A percentile compares a stretch with the other conserved stretches of the same genome.
These are phyloP conservation scores for Coemansia brasiliensis DNA, from an alignment of 192 early-diverging fungal species.

Conservation along the genomic window DNA sequence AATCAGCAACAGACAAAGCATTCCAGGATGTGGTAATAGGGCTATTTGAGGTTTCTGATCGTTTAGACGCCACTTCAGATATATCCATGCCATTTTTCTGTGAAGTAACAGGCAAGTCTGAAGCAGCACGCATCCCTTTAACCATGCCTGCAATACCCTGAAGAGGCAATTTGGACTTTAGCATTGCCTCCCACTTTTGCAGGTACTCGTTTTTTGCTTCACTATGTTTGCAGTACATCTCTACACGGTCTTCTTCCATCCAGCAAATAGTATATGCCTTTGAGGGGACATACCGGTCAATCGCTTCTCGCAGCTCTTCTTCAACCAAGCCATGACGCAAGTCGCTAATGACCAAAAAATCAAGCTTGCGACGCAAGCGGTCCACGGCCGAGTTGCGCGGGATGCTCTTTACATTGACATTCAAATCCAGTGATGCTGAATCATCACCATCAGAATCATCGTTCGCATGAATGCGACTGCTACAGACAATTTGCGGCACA, in stretches of 20 bases:
- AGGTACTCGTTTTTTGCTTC: conserved; percentile 22
- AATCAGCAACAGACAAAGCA: not conserved
- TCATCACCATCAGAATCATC: conserved; percentile 36
- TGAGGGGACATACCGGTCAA: conserved; percentile 18
- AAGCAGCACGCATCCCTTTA: conserved; percentile 8
- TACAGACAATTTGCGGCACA: conserved; percentile 38
- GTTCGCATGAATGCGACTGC: conserved; percentile 18
- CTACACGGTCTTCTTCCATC: conserved; percentile 34
- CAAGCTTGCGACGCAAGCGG: conserved; percentile 27
- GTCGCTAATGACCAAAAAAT: conserved; percentile 34
- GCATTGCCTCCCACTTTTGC: conserved; percentile 34
- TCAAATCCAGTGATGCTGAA: conserved; percentile 29
- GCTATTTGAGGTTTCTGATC: not conserved
- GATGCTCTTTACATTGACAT: not conserved
- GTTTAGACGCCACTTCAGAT: not conserved
- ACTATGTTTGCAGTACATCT: conserved; percentile 32
- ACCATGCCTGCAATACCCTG: conserved; percentile 37
- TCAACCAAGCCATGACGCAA: conserved; percentile 40
- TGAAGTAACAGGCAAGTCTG: not conserved
- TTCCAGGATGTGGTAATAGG: not conserved
- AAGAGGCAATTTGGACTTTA: conserved; percentile 34
- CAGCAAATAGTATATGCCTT: conserved; percentile 26
- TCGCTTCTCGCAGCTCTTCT: conserved; percentile 34
- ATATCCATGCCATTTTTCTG: too few species aligned
- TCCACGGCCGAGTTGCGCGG: conserved; percentile 17